Base-by-base conservation (phyloP, 164 flowering plant genomes). In the Akebia trifoliata region DNA sequence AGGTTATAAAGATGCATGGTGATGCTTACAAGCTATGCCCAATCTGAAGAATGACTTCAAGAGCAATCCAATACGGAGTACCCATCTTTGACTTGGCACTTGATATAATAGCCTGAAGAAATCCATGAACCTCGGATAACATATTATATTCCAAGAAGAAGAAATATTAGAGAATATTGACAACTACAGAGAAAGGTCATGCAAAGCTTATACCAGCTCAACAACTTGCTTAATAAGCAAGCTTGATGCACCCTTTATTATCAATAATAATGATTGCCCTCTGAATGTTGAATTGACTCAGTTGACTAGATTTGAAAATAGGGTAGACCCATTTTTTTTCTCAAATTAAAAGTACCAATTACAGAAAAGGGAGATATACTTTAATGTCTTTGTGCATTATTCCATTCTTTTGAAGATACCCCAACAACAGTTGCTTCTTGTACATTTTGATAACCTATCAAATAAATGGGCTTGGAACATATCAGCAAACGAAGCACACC, bases 1-100 rank as follows among this genome's bases (percentile, higher is more conserved):
- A 8, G 25, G 8, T 28, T 25, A 34, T 42, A 29, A 14, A 57
- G 30, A 31, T 5, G 36, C 2, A 38, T 34, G 14, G 24, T 34
- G 50, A 18, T 56, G 32, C 96, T 83, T 73, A 94, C 99, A 82
- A 94, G 78, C 78, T 88, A 78, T 90, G 99, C 20, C 99, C 97
- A 38, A 95, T 90, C 72, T 88, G 95, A 36, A 79, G 85, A 72
- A 94, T 94, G 38, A 94, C 99, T 83, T 94, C 99, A 56, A 97
- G 97, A 75, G 99, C 97, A 97, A 94, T 94, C 99, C 97, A 94
- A 60, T 86, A 88, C 57, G 97, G 99, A 59, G 99, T 94, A n/a
- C 97, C 99, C 76, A 90, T 94, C 94, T 90, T 90, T 44, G 97
- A 90, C 69, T 90, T 90, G 59, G 99, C 97, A 45, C 97, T 95